Evolutionary conservation across 768 basidiomycete genomes (phyloP), one percentile per base, ranked within the genome.

Genomic region (Boletus vinaceobasis): DNA sequence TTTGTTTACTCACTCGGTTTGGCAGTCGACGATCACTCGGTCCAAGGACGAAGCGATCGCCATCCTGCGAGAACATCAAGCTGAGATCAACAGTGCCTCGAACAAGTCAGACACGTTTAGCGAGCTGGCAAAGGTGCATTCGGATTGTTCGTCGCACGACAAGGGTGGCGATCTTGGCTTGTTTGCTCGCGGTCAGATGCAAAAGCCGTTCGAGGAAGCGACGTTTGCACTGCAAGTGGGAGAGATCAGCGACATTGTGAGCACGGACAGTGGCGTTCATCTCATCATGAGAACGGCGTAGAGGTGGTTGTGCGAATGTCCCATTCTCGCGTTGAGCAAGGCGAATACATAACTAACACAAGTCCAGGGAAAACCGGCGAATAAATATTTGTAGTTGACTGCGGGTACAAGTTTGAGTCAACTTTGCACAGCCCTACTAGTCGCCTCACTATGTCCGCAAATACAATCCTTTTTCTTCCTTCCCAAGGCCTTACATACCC

Each of bases 151-250:
- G 6, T 93, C 90, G 37, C 89, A 94, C 65, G 70, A 79, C 21
- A 79, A 88, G 58, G 80, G 78, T 3, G 97, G 97, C 1, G 95
- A 99, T 71, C 82, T 99, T 7, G 93, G 97, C 0, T 78, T 77
- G 77, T 99, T 99, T 65, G 81, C 79, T 1, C 83, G 72, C 17
- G 89, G 87, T 1, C 88, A 91, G 75, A 99, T 99, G 97, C 97
- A 99, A 74, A 93, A 91, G 73, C 87, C 93, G 35, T 99, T 99
- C 65, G 95, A 98, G 73, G 93, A 95, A 31, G 89, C 91, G 32
- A 76, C 90, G 11, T 95, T 80, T 70, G 81, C 73, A 3, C 77
- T 94, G 58, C 66, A 84, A 45, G 80, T 87, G 21, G 90, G 86
- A 8, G 72, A 89, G 73, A 86, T 94, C 67, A 92, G 90, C 70